A percentile compares a stretch with the other conserved stretches of the same genome.
phyloP scores from a whole-genome alignment of 1,139 yeast genomes.

The Geotrichum europaeum region DNA sequence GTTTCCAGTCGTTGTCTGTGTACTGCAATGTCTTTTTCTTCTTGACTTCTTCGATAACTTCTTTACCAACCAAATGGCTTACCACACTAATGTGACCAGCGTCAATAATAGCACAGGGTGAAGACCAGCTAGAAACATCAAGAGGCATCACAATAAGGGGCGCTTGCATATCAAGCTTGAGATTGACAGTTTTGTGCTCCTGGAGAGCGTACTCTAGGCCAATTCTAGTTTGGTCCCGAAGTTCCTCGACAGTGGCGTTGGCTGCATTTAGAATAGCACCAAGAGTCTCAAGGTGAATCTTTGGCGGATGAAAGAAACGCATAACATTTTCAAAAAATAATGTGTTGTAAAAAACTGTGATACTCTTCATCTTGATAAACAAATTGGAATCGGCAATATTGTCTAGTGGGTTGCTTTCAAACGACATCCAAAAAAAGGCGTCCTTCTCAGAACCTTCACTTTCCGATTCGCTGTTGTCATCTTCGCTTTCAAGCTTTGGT shows the following conservation, averaged over 20 bases:
- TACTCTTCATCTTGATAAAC: constrained; percentile 69
- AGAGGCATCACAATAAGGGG: constrained; percentile 88
- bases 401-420: constrained; percentile 83
- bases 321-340: constrained; percentile 69
- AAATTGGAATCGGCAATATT: constrained; percentile 74
- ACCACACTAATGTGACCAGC: constrained; percentile 89
- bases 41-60: constrained; percentile 64
- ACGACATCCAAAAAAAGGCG: constrained; percentile 77
- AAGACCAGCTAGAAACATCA: constrained; percentile 68
- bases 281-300: constrained; percentile 77
- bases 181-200: constrained; percentile 84
- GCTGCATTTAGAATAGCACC: constrained; percentile 94
- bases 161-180: constrained; percentile 84
- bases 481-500: constrained; percentile 20
- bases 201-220: constrained; percentile 91
- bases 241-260: constrained; percentile 87
- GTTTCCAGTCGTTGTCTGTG: constrained; percentile 64
- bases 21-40: constrained; percentile 58
- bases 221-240: constrained; percentile 81
- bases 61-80: constrained; percentile 74
- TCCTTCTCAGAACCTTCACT: constrained; percentile 25
- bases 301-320: constrained; percentile 79
- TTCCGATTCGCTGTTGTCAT: constrained; percentile 10
- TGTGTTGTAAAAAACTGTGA: constrained; percentile 85
- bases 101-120: constrained; percentile 89